Base-by-base conservation (phyloP, 228 moss, liverwort and hornwort species). In the Sphagnum fallax region DNA sequence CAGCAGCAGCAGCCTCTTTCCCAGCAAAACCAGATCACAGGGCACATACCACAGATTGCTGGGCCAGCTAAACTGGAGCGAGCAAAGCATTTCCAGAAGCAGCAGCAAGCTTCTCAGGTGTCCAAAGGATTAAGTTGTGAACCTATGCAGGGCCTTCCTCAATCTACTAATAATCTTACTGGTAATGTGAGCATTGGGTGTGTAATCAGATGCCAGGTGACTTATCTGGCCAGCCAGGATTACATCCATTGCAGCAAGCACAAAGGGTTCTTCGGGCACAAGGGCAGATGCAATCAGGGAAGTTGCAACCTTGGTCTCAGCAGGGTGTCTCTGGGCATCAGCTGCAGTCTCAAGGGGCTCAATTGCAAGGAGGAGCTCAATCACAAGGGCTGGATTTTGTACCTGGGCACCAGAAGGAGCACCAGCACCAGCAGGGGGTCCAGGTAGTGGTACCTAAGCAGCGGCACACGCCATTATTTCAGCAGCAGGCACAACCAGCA, bases 21-120 rank as follows among this genome's bases (percentile, higher is more conserved):
- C 55, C 82, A 71, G 75, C 85, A 81, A 63, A 70, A 61, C 49
- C 84, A 76, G 75, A 48, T 77, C 67, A 63, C 75, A 50, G 79
- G 79, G 60, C 94, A 84, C 63, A 65, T 80, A 50, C 63, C 82
- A 48, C 85, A 74, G 74, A 65, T 64, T 76, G 51, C 80, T 67
- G 89, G 76, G 80, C 83, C 80, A 65, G 74, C 83, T 8, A 93
- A 85, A 76, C 65, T 67, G 52, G 80, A 82, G 50, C 84, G 78
- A 60, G 78, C 80, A 51, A 88, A 88, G 81, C 92, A 82, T 53
- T 63, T 58, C 51, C 92, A 81, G 51, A 92, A 80, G 53, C 84
- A 79, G 52, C 79, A 75, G 71, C 77, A 63, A 1, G 67, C 16
- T 69, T 10, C 53, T 5, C 74, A 83, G 69, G 83, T 70, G 67